A percentile compares a stretch with the other conserved stretches of the same genome.
phyloP scores from a whole-genome alignment of 2,329 filamentous ascomycete species.

The Allantophomopsis lycopodina region DNA sequence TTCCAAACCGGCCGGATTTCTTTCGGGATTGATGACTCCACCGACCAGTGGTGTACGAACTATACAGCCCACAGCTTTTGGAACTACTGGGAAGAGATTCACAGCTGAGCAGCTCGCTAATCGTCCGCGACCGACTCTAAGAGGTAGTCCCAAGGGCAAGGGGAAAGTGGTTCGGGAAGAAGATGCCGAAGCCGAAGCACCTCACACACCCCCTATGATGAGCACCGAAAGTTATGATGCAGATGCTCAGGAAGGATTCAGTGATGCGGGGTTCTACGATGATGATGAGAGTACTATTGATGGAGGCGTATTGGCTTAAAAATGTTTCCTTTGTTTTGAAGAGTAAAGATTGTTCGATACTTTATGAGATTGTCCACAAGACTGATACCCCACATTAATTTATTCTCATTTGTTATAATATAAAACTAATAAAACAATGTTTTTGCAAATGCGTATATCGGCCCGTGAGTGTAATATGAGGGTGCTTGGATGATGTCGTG shows the following conservation, averaged over 20 bases:
- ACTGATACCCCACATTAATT: no score
- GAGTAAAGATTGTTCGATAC: no score
- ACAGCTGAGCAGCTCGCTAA: slow-evolving; percentile 33
- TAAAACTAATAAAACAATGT: no score
- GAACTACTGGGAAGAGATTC: slow-evolving; percentile 43
- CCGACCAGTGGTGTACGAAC: slow-evolving; percentile 58
- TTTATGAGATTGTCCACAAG: no score
- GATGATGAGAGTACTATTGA: slow-evolving; percentile 16
- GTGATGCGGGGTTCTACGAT: slow-evolving; percentile 19
- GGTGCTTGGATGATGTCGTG: no score
- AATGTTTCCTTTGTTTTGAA: no score
- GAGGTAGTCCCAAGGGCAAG: slow-evolving; percentile 29
- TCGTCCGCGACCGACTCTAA: slow-evolving; percentile 15
- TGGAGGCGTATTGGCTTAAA: neutral
- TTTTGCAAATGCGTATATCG: no score
- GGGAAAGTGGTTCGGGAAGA: slow-evolving; percentile 15
- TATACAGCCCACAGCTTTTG: slow-evolving; percentile 45
- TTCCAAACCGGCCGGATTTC: slow-evolving; percentile 33
- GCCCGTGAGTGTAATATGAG: no score
- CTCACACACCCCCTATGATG: slow-evolving; percentile 48
- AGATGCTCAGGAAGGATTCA: slow-evolving; percentile 40
- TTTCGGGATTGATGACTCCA: slow-evolving; percentile 80
- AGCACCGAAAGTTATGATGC: slow-evolving; percentile 41
- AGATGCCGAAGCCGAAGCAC: slow-evolving; percentile 21
- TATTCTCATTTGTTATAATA: no score